Evolutionary conservation across 495 filamentous ascomycete species (phyloP).

Genomic region (Annulohypoxylon bovei): DNA sequence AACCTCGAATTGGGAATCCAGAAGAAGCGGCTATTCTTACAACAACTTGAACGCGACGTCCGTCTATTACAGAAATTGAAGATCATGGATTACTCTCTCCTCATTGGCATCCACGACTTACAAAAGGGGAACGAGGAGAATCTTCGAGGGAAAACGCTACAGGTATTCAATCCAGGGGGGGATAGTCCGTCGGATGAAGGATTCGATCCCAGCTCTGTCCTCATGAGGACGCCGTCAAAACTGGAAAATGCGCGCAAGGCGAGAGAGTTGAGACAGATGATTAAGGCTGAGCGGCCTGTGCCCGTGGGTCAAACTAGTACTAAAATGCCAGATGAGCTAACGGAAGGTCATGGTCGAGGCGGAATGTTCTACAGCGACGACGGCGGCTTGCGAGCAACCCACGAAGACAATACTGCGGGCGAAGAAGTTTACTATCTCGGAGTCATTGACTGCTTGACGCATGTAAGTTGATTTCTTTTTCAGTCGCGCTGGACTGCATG

Average conservation of each 20-base stretch:
- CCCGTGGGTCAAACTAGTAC: conserved; percentile 87
- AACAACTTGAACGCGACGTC: conserved; percentile 89
- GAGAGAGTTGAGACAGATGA: conserved; percentile 87
- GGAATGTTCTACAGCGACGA: conserved; percentile 86
- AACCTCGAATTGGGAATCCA: conserved; percentile 86
- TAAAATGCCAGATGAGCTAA: conserved; percentile 86
- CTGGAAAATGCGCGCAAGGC: conserved; percentile 93
- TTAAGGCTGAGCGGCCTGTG: conserved; percentile 91
- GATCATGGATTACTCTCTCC: conserved; percentile 98
- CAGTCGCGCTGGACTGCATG: neutral
- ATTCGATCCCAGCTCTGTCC: conserved; percentile 63
- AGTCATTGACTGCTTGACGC: conserved; percentile 96
- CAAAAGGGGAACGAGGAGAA: conserved; percentile 93
- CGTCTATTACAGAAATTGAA: conserved; percentile 83
- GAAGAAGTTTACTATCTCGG: conserved; percentile 98
- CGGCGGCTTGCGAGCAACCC: conserved; percentile 91
- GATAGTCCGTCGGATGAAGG: conserved; percentile 64
- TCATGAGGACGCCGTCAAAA: conserved; percentile 93
- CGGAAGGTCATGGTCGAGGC: conserved; percentile 63
- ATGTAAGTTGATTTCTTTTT: conserved; percentile 66
- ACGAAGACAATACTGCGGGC: conserved; percentile 83
- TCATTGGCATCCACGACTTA: conserved; percentile 93
- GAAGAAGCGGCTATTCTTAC: conserved; percentile 86
- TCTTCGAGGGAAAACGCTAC: conserved; percentile 90
- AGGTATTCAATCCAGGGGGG: conserved; percentile 94